These are phyloP conservation scores for Metschnikowia similis DNA, from an alignment of 805 yeast genomes.

Conservation along the genomic window DNA sequence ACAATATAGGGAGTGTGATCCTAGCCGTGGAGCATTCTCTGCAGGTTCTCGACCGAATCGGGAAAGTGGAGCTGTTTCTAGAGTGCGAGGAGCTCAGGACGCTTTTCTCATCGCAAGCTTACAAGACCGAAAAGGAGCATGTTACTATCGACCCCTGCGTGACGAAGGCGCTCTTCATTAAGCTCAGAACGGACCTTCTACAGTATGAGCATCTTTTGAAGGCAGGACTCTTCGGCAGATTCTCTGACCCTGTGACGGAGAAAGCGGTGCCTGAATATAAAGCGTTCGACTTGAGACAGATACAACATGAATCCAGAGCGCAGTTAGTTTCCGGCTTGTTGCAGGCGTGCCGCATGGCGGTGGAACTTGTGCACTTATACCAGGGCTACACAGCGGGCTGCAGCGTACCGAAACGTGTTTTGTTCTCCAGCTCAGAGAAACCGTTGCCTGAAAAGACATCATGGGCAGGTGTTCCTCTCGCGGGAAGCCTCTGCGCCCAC, in stretches of 20 bases:
- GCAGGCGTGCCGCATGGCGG: neutral
- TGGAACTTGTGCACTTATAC: neutral
- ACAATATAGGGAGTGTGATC: conserved; percentile 11
- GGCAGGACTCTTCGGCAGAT: neutral
- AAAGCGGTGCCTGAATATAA: neutral
- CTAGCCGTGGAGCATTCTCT: conserved; percentile 13
- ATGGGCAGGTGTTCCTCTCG: neutral
- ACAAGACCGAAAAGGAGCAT: conserved; percentile 15
- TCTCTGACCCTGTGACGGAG: neutral
- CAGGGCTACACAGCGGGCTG: conserved; percentile 1
- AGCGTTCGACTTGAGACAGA: neutral
- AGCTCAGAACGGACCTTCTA: neutral
- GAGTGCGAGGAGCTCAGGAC: conserved; percentile 5
- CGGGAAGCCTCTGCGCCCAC: neutral
- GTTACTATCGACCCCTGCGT: conserved; percentile 32
- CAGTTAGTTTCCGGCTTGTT: neutral
- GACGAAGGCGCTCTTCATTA: conserved; percentile 28
- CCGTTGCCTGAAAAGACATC: neutral
- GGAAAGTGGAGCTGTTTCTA: conserved; percentile 5
- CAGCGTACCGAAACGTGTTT: neutral
- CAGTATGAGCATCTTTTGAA: neutral
- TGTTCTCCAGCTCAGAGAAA: neutral
- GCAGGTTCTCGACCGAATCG: conserved; percentile 7
- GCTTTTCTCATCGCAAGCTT: conserved; percentile 2
- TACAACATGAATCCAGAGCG: neutral